Percentiles rank a stretch among this genome's conserved stretches.
Evolutionary conservation across 2,329 filamentous ascomycete species (phyloP).

Genomic region (Sclerotinia spermophila): DNA sequence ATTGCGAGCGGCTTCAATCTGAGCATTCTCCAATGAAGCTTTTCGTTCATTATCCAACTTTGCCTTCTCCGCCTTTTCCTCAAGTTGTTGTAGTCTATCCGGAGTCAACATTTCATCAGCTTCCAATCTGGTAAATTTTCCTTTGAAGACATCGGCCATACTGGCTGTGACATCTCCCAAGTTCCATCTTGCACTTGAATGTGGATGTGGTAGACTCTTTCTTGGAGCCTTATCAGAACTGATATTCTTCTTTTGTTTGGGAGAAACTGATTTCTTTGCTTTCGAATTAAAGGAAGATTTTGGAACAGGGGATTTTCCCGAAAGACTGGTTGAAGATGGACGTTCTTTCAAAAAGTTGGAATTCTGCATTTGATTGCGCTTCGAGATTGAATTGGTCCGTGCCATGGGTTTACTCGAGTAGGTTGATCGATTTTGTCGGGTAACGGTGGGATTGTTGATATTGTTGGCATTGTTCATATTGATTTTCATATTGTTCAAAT

Average conservation of each 20-base stretch:
- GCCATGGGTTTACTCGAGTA: not conserved
- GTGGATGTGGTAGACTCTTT: conserved; percentile 20
- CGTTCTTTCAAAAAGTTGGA: conserved; percentile 11
- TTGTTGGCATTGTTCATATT: not conserved
- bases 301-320: conserved; percentile 32
- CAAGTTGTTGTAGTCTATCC: conserved; percentile 44
- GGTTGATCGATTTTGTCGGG: not conserved
- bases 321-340: conserved; percentile 20
- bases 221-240: not conserved
- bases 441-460: not conserved
- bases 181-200: conserved; percentile 46
- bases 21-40: conserved; percentile 24
- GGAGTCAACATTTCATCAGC: conserved; percentile 58
- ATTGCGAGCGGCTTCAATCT: conserved; percentile 16
- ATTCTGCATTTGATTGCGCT: conserved; percentile 22
- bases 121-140: conserved; percentile 51
- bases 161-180: conserved; percentile 54
- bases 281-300: conserved; percentile 39
- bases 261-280: conserved; percentile 39
- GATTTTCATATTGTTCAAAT: not conserved
- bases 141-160: conserved; percentile 54
- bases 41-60: conserved; percentile 25
- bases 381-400: conserved; percentile 21
- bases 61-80: conserved; percentile 25
- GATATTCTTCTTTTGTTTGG: conserved; percentile 37